These are phyloP conservation scores for Neodidymelliopsis sp. DNA, from an alignment of 2,329 filamentous ascomycete species.

Conservation along the genomic window DNA sequence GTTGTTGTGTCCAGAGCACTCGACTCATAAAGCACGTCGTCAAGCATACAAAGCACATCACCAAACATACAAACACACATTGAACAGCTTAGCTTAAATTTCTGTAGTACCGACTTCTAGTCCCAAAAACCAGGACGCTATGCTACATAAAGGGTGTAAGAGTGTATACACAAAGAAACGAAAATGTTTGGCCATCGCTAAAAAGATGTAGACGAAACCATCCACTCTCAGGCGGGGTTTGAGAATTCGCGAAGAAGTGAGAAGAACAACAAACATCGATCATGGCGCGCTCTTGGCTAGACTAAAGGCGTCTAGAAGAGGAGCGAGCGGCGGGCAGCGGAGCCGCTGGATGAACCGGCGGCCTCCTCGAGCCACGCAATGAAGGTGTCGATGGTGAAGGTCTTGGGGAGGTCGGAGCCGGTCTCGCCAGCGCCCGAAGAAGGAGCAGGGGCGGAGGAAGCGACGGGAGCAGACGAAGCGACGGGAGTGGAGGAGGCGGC, in stretches of 20 bases:
- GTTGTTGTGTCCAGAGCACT: too few species aligned
- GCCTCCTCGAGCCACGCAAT: constrained; percentile 44
- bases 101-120: neutral
- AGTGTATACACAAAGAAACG: constrained; percentile 11
- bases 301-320: constrained; percentile 13
- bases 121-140: constrained; percentile 8
- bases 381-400: constrained; percentile 46
- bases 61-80: neutral
- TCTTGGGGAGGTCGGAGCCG: constrained; percentile 29
- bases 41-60: neutral
- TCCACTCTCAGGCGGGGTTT: constrained; percentile 14
- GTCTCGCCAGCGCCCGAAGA: constrained; percentile 20
- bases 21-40: neutral
- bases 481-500: constrained; percentile 4
- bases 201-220: constrained; percentile 13
- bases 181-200: constrained; percentile 5
- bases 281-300: neutral
- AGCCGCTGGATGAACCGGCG: constrained; percentile 17
- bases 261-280: constrained; percentile 8
- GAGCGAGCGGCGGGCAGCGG: constrained; percentile 37
- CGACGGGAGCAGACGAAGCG: constrained; percentile 14
- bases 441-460: constrained; percentile 20
- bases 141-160: constrained; percentile 6
- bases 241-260: too few species aligned
- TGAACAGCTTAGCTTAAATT: neutral